Evolutionary conservation across 163 green algal genomes (phyloP).

Genomic region (Scenedesmus sp.): DNA sequence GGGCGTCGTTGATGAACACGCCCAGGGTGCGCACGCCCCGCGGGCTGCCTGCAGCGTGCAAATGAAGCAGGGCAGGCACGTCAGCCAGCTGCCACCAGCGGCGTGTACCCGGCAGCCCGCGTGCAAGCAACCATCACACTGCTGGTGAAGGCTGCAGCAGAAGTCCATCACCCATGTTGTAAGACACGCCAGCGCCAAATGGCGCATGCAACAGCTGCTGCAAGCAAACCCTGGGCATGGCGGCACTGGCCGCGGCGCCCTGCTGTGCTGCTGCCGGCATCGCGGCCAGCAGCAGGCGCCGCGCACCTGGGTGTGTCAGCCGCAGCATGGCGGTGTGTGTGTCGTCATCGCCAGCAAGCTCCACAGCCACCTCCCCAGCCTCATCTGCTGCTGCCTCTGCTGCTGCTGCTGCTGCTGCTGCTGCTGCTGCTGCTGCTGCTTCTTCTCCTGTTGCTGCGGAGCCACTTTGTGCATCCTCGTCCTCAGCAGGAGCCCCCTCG

Average conservation of each 20-base stretch:
- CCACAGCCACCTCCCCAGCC: not conserved
- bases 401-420: no score
- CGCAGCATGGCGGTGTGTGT: constrained; percentile 16
- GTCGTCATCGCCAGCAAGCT: constrained; percentile 5
- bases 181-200: not conserved
- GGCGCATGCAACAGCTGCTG: not conserved
- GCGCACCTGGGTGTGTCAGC: not conserved
- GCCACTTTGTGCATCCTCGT: not conserved
- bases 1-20: constrained; percentile 32
- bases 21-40: not conserved
- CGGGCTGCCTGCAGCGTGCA: not conserved
- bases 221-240: not conserved
- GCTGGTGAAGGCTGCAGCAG: not conserved
- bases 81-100: not conserved
- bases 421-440: not conserved
- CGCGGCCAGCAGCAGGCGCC: no score
- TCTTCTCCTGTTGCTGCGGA: not conserved
- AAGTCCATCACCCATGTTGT: not conserved
- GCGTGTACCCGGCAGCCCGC: not conserved
- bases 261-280: not conserved
- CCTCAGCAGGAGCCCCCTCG: not conserved
- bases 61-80: not conserved
- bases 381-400: not conserved
- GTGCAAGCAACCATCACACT: not conserved
- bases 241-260: not conserved